Evolutionary conservation across 257 asterid species (phyloP).

Genomic region (Avicennia marina): DNA sequence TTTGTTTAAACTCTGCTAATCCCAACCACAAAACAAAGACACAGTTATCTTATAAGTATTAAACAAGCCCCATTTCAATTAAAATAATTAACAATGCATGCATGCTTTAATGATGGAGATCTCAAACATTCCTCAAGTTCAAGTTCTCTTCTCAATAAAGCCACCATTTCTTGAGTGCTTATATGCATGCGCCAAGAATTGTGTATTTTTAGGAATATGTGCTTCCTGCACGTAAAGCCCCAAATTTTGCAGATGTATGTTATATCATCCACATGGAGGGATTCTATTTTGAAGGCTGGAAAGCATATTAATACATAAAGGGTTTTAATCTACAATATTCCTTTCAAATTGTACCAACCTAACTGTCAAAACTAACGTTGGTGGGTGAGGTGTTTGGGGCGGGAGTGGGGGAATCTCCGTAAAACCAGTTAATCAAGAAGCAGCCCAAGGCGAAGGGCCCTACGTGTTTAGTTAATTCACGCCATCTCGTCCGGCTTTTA

Average conservation of each 20-base stretch:
- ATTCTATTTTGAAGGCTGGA: not conserved
- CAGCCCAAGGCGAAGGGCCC: slow-evolving; percentile 35
- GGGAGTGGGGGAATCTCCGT: slow-evolving; percentile 41
- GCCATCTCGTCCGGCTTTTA: slow-evolving; percentile 45
- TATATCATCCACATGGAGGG: not conserved
- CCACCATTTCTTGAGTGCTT: slow-evolving; percentile 26
- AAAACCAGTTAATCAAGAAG: slow-evolving; percentile 58
- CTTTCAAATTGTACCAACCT: slow-evolving; percentile 14
- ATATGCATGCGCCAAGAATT: slow-evolving; percentile 25
- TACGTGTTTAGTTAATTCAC: slow-evolving; percentile 55
- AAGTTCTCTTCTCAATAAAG: slow-evolving; percentile 24
- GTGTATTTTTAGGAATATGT: slow-evolving; percentile 17
- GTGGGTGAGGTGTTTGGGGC: not conserved
- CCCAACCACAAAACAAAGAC: not conserved
- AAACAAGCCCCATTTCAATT: not conserved
- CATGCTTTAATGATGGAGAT: slow-evolving; percentile 17
- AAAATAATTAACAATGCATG: not conserved
- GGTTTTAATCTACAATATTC: not conserved
- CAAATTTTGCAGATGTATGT: not conserved
- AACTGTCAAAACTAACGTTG: slow-evolving; percentile 52
- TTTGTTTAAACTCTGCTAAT: not conserved
- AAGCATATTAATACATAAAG: not conserved
- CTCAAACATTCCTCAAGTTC: slow-evolving; percentile 16
- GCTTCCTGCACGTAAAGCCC: not conserved
- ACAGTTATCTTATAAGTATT: not conserved